Evolutionary conservation across 495 filamentous ascomycete genomes (phyloP), one percentile per base, ranked within the genome.

Genomic region (Podospora pseudoanserina): DNA sequence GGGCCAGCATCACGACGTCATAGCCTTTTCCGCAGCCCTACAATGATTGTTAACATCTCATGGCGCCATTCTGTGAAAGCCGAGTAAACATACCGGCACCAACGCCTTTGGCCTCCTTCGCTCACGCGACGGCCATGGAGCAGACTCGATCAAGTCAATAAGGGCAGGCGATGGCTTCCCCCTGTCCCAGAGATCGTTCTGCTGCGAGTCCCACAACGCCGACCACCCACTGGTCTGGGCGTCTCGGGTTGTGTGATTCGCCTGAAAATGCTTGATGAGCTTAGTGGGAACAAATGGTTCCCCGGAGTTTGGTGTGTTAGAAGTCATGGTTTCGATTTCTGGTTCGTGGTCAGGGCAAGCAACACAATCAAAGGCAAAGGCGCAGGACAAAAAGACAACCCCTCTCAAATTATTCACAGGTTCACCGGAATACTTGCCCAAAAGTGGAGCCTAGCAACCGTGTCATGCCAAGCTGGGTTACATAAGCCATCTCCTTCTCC

Each of bases 21-120:
- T 91, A 89, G 1, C 90, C 91, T 63, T 86, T 84, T 4, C 91
- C 91, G 71, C 91, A 94, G 6, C 91, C 91, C 68, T 70, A 49
- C 18, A 57, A 16, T 57, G 4, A 60, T 15, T 60, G 65, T 27
- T 15, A 60, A 20, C 26, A 20, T 5, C 3, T 27, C 11, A 23
- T 15, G 4, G 13, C 1, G 13, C 16, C 20, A 26, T 26, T 13
- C 23, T n/a, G 32, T 15, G 9, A 44, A 44, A 63, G 7, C 0
- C 4, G 23, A 49, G 30, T 5, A 32, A 44, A 49, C 61, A 28
- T 20, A 63, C 61, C 27, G 61, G 61, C 32, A 63, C 61, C 32
- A 63, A 32, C 61, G 20, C 61, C 32, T 32, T 63, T 19, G 20
- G 32, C 30, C 11, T 4, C 32, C 61, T 39, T 19, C 34, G 32